Evolutionary conservation across 768 basidiomycete species (phyloP).

Genomic region (Guyanaporus albipodus): DNA sequence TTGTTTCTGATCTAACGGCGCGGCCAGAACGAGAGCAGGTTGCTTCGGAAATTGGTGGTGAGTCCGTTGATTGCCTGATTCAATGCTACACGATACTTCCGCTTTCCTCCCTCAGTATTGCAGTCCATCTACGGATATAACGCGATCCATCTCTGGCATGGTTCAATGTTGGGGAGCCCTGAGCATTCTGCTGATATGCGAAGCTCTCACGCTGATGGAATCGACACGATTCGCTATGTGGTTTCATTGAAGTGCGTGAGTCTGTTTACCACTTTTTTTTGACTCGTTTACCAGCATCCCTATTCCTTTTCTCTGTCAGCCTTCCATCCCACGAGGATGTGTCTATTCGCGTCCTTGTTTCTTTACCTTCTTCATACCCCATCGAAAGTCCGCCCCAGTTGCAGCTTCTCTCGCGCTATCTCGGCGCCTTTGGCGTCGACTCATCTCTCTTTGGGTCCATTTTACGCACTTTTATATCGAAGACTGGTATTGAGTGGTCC

Average conservation of each 20-base stretch:
- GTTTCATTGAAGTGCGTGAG: slow-evolving; percentile 56
- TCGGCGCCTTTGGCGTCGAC: slow-evolving; percentile 76
- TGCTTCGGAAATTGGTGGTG: slow-evolving; percentile 46
- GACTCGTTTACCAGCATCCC: neutral
- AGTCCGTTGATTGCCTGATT: slow-evolving; percentile 11
- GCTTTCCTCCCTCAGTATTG: slow-evolving; percentile 42
- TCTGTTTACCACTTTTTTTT: neutral
- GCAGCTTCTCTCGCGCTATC: slow-evolving; percentile 79
- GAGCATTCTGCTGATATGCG: slow-evolving; percentile 1
- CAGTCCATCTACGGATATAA: slow-evolving; percentile 79
- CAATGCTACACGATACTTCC: neutral
- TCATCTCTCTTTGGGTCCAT: slow-evolving; percentile 70
- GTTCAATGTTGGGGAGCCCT: slow-evolving; percentile 24
- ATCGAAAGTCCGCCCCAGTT: slow-evolving; percentile 68
- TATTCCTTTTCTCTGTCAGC: slow-evolving; percentile 27
- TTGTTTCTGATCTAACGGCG: slow-evolving; percentile 30
- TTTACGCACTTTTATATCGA: slow-evolving; percentile 76
- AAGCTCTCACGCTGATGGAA: slow-evolving; percentile 16
- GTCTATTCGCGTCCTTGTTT: slow-evolving; percentile 52
- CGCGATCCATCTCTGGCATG: slow-evolving; percentile 57
- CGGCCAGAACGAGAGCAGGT: slow-evolving; percentile 40
- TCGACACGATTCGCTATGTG: slow-evolving; percentile 57
- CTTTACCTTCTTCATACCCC: slow-evolving; percentile 61
- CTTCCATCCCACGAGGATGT: slow-evolving; percentile 52
- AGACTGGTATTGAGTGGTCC: slow-evolving; percentile 72